These are phyloP conservation scores for Rhododendron griersonianum DNA, from an alignment of 148 eudicot genomes.

Conservation along the genomic window DNA sequence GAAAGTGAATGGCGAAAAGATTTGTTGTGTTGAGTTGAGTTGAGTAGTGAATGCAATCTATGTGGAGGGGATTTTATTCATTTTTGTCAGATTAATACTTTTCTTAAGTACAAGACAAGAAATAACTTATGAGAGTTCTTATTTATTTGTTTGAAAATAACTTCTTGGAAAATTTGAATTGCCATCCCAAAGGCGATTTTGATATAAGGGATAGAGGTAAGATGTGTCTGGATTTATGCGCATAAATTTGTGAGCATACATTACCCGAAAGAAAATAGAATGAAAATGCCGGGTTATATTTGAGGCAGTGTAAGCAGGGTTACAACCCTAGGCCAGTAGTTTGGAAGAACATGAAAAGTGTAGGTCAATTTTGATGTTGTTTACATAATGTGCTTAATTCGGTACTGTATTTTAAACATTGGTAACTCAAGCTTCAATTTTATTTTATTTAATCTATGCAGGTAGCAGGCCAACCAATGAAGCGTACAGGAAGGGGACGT, in stretches of 20 bases:
- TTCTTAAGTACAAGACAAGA: neutral
- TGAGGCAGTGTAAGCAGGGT: neutral
- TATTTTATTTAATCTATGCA: slow-evolving; percentile 6
- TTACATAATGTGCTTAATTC: neutral
- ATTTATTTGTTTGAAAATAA: neutral
- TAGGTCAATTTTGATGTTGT: too few relatives aligned
- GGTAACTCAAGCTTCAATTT: neutral
- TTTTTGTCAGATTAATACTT: neutral
- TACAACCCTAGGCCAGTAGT: neutral
- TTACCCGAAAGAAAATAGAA: too few relatives aligned
- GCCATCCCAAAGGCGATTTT: too few relatives aligned
- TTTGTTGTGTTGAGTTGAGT: too few relatives aligned
- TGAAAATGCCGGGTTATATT: neutral
- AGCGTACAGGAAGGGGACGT: slow-evolving; percentile 53
- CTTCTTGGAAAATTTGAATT: neutral
- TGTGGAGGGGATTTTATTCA: neutral
- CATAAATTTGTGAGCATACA: too few relatives aligned
- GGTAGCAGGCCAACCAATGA: slow-evolving; percentile 60
- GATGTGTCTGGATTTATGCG: too few relatives aligned
- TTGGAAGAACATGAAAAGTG: neutral
- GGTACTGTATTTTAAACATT: neutral
- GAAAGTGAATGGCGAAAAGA: too few relatives aligned
- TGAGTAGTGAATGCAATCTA: neutral
- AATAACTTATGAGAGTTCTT: neutral
- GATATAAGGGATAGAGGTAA: too few relatives aligned